These are phyloP conservation scores for Pulicaria dysenterica DNA, from an alignment of 129 eudicot genomes.

Conservation along the genomic window DNA sequence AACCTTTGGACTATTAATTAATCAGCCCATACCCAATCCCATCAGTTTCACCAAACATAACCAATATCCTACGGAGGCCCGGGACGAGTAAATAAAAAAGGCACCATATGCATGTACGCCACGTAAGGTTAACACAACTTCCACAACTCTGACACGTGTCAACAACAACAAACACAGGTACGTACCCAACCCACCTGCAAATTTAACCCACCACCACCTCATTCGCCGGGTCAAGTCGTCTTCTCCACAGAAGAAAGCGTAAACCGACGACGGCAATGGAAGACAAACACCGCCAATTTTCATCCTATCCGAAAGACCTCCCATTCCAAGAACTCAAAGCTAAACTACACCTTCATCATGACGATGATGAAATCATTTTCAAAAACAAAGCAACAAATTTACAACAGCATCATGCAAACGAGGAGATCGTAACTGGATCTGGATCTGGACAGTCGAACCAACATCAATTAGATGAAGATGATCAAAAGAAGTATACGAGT, in stretches of 20 bases:
- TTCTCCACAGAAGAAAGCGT: neutral
- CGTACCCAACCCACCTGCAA: too few species aligned
- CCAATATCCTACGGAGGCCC: too few species aligned
- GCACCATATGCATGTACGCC: too few species aligned
- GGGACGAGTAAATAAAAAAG: too few species aligned
- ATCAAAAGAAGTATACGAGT: slow-evolving; percentile 6
- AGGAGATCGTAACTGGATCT: slow-evolving; percentile 1
- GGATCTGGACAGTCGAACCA: slow-evolving; percentile 2
- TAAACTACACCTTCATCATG: neutral
- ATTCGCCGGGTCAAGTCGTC: too few species aligned
- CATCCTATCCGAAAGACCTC: slow-evolving; percentile 37
- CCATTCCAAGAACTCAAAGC: slow-evolving; percentile 46
- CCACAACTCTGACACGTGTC: neutral
- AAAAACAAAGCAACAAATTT: slow-evolving; percentile 20
- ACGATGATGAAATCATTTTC: slow-evolving; percentile 29
- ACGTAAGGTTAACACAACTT: too few species aligned
- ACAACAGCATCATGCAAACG: slow-evolving; percentile 2
- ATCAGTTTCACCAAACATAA: too few species aligned
- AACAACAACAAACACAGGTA: neutral
- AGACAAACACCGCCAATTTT: neutral
- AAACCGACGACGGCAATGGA: slow-evolving; percentile 2
- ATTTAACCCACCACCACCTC: neutral
- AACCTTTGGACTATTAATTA: too few species aligned
- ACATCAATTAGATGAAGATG: neutral
- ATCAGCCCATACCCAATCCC: too few species aligned